Evolutionary conservation across 208 protist species (phyloP).

Genomic region (Porcisia hertigi): DNA sequence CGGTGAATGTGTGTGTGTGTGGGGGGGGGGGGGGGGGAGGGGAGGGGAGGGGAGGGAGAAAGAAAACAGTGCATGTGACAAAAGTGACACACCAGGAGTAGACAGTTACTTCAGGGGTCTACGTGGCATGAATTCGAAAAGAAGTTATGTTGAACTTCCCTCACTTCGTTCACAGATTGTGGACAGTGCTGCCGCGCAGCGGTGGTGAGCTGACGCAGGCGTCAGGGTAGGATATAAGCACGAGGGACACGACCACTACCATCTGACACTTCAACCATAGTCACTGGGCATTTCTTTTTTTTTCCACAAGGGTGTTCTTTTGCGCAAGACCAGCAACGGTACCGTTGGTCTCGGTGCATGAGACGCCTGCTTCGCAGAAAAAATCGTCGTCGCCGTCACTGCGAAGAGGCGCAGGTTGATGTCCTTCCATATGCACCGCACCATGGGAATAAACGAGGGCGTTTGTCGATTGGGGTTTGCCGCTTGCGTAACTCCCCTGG

Average conservation of each 20-base stretch:
- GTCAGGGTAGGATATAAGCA: no score
- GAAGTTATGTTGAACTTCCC: no score
- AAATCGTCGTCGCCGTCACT: conserved; percentile 3
- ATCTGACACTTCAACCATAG: neutral
- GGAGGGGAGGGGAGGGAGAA: no score
- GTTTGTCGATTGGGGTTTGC: neutral
- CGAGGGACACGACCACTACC: neutral
- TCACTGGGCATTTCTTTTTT: neutral
- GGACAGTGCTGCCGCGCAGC: no score
- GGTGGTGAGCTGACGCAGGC: no score
- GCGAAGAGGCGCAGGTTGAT: neutral
- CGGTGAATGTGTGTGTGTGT: no score
- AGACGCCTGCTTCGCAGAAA: conserved; percentile 13
- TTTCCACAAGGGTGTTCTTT: neutral
- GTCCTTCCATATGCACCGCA: neutral
- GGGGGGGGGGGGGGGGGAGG: no score
- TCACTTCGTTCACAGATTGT: no score
- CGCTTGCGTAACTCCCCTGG: neutral
- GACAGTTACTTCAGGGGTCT: no score
- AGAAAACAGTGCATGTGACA: no score
- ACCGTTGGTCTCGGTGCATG: neutral
- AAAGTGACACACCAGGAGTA: no score
- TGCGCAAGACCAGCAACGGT: conserved; percentile 22
- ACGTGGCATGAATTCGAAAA: no score
- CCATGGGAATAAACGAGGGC: neutral